phyloP scores from a whole-genome alignment of 2,329 filamentous ascomycete species.

The Coniochaeta hoffmannii region DNA sequence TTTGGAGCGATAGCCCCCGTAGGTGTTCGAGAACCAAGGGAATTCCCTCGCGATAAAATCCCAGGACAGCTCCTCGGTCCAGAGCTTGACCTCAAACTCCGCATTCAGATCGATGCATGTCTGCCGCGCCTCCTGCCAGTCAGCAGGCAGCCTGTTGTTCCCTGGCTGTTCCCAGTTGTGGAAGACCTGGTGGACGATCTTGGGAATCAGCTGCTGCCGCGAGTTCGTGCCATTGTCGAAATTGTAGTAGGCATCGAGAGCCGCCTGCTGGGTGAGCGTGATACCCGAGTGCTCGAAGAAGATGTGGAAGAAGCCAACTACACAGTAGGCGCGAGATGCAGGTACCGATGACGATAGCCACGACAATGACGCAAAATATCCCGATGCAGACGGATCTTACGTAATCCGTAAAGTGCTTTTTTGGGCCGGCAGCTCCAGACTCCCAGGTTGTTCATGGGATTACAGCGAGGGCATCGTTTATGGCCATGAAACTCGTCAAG shows the following conservation, averaged over 20 bases:
- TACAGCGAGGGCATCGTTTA: too few relatives aligned
- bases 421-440: too few relatives aligned
- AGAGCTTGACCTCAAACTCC: conserved; percentile 42
- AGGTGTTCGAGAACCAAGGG: conserved; percentile 68
- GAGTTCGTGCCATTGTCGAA: not conserved
- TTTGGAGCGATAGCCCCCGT: conserved; percentile 62
- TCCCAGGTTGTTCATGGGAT: too few relatives aligned
- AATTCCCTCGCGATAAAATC: conserved; percentile 67
- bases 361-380: conserved; percentile 6
- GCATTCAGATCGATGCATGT: not conserved
- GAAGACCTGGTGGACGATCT: conserved; percentile 19
- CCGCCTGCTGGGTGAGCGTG: conserved; percentile 14
- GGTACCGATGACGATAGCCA: conserved; percentile 8
- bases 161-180: conserved; percentile 19
- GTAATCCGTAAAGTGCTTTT: too few relatives aligned
- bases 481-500: too few relatives aligned
- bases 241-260: conserved; percentile 6
- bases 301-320: conserved; percentile 11
- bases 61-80: conserved; percentile 63
- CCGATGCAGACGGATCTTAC: not conserved
- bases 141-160: not conserved
- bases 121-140: not conserved
- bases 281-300: conserved; percentile 16
- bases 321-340: conserved; percentile 11
- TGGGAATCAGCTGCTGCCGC: conserved; percentile 14